Conservation (phyloP, 345 rosid genomes). For the Microcos paniculata region DNA sequence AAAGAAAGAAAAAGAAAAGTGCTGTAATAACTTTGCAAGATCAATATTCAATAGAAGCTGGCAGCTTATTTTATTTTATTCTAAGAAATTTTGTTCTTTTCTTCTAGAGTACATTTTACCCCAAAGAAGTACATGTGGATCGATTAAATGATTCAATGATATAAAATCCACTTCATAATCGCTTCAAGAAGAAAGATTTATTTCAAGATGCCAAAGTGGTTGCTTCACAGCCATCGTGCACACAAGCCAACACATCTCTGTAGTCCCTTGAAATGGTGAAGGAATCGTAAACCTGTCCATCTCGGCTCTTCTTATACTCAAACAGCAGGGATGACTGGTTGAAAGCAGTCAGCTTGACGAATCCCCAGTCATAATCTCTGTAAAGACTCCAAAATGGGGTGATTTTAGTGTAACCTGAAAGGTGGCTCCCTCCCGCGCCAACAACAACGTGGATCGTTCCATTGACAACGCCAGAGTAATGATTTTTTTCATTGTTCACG, state of each 20-base stretch:
- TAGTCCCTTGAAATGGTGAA: conserved; percentile 87
- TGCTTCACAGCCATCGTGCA: conserved; percentile 64
- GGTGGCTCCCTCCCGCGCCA: conserved; percentile 86
- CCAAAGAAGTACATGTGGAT: not conserved
- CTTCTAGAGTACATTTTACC: not conserved
- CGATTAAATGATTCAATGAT: not conserved
- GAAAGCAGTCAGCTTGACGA: conserved; percentile 75
- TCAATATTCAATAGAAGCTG: too few relatives aligned
- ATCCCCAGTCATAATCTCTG: conserved; percentile 75
- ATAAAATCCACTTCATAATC: not conserved
- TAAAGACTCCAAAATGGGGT: conserved; percentile 69
- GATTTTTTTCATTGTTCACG: conserved; percentile 46
- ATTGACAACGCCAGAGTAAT: conserved; percentile 59
- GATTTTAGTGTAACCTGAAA: conserved; percentile 51
- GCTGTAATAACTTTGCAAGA: too few relatives aligned
- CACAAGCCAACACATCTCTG: conserved; percentile 77
- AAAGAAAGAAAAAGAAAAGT: too few relatives aligned
- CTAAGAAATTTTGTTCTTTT: too few relatives aligned
- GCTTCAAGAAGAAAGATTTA: not conserved
- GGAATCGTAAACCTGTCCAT: conserved; percentile 71
- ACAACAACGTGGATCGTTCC: conserved; percentile 89
- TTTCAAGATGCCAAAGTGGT: conserved; percentile 63
- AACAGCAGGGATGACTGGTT: conserved; percentile 73
- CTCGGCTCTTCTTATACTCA: conserved; percentile 87
- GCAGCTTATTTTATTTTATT: too few relatives aligned